Conservation (phyloP, 768 basidiomycete genomes). For the Baorangia bicolor region DNA sequence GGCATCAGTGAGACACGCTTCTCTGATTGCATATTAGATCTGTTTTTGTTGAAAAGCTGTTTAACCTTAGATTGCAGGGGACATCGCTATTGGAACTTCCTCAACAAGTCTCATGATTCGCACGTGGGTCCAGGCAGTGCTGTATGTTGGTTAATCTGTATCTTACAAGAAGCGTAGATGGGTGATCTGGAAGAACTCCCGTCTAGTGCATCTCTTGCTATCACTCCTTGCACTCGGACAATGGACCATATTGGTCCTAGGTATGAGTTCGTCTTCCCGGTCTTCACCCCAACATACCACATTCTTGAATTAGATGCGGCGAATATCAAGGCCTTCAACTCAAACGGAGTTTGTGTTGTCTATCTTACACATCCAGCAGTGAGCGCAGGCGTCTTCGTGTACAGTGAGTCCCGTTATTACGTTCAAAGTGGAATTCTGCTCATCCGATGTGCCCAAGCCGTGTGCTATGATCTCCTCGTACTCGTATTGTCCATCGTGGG, state of each 20-base stretch:
- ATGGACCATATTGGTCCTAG: conserved; percentile 17
- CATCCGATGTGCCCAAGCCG: conserved; percentile 10
- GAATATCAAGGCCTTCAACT: neutral
- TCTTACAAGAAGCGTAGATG: conserved; percentile 16
- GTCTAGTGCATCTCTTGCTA: conserved; percentile 14
- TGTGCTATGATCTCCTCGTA: conserved; percentile 21
- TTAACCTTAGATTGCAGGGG: conserved; percentile 1
- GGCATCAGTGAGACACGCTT: conserved; percentile 3
- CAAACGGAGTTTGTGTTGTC: conserved; percentile 1
- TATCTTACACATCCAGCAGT: neutral
- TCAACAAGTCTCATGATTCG: conserved; percentile 28
- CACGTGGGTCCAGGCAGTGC: conserved; percentile 15
- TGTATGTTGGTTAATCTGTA: neutral
- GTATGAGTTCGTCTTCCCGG: neutral
- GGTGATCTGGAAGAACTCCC: conserved; percentile 25
- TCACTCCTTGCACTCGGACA: conserved; percentile 19
- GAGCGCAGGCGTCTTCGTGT: conserved; percentile 8
- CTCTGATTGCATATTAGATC: neutral
- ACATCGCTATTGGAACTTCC: conserved; percentile 12
- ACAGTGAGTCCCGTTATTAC: conserved; percentile 11
- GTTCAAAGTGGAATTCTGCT: neutral
- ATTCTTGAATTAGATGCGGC: conserved; percentile 6
- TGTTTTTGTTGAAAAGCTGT: neutral
- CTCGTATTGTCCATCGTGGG: conserved; percentile 15
- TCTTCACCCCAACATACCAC: too few relatives aligned